Evolutionary conservation across 306 rosid species (phyloP).

Genomic region (Pueraria montana): DNA sequence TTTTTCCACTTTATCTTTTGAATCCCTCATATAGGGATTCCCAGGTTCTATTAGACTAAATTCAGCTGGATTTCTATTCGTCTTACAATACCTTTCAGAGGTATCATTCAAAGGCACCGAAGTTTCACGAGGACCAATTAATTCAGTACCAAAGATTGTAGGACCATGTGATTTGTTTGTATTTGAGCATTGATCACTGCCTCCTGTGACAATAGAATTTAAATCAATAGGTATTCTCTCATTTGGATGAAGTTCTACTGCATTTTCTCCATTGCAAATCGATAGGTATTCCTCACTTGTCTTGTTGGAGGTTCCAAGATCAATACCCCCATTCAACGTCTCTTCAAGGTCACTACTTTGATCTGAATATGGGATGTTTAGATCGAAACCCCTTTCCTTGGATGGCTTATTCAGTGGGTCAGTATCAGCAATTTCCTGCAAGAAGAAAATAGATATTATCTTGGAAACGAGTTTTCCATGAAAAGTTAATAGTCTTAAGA

Average conservation of each 20-base stretch:
- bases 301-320: slow-evolving; percentile 12
- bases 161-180: slow-evolving; percentile 53
- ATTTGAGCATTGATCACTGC: too few species aligned
- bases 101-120: background rate
- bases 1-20: background rate
- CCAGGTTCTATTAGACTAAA: background rate
- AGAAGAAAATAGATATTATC: too few species aligned
- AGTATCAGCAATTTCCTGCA: too few species aligned
- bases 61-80: background rate
- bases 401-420: slow-evolving; percentile 49
- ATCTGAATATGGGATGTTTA: slow-evolving; percentile 43
- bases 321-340: too few species aligned
- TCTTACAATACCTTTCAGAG: background rate
- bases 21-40: background rate
- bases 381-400: slow-evolving; percentile 50
- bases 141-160: slow-evolving; percentile 37
- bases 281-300: too few species aligned
- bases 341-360: too few species aligned
- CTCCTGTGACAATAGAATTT: slow-evolving; percentile 60
- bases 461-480: too few species aligned
- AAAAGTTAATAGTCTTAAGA: too few species aligned
- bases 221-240: slow-evolving; percentile 57
- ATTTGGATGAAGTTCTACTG: too few species aligned
- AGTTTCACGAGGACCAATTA: slow-evolving; percentile 37
- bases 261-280: too few species aligned